phyloP scores from a whole-genome alignment of 352 stramenopile species.

The Bremia lactucae region DNA sequence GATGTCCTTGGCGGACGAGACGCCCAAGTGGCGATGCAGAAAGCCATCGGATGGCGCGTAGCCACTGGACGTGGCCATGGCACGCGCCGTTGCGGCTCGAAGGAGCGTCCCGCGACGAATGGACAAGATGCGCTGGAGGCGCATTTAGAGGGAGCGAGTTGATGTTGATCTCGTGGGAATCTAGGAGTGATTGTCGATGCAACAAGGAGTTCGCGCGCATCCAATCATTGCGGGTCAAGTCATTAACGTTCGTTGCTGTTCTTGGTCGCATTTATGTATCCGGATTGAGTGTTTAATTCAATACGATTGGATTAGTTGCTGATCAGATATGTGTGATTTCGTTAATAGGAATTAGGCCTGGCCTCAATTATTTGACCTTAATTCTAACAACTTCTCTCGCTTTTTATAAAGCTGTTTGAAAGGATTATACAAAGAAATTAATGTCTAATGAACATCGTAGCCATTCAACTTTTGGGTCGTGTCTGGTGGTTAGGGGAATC shows the following conservation, averaged over 20 bases:
- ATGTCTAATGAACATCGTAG: too few relatives aligned
- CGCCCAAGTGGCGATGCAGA: slow-evolving; percentile 81
- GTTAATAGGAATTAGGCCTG: too few relatives aligned
- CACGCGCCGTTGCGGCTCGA: slow-evolving; percentile 6
- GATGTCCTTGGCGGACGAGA: slow-evolving; percentile 73
- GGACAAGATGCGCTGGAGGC: slow-evolving; percentile 14
- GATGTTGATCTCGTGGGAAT: slow-evolving; percentile 5
- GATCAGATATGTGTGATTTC: too few relatives aligned
- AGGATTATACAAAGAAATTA: too few relatives aligned
- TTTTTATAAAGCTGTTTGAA: too few relatives aligned
- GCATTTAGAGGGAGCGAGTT: slow-evolving; percentile 4
- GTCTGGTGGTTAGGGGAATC: too few relatives aligned
- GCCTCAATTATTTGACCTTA: too few relatives aligned
- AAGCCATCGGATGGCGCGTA: slow-evolving; percentile 57
- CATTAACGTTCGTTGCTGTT: slow-evolving; percentile 3
- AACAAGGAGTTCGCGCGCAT: slow-evolving; percentile 4
- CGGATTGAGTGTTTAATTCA: too few relatives aligned
- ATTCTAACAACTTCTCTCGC: too few relatives aligned
- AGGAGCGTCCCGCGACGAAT: slow-evolving; percentile 10
- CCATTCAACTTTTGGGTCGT: too few relatives aligned
- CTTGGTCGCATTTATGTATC: too few relatives aligned
- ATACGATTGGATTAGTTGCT: too few relatives aligned
- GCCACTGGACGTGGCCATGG: slow-evolving; percentile 5
- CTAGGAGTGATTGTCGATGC: slow-evolving; percentile 9
- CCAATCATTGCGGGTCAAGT: slow-evolving; percentile 14